Base-by-base conservation (phyloP, 208 protist genomes). In the Crithidia mellificae region DNA sequence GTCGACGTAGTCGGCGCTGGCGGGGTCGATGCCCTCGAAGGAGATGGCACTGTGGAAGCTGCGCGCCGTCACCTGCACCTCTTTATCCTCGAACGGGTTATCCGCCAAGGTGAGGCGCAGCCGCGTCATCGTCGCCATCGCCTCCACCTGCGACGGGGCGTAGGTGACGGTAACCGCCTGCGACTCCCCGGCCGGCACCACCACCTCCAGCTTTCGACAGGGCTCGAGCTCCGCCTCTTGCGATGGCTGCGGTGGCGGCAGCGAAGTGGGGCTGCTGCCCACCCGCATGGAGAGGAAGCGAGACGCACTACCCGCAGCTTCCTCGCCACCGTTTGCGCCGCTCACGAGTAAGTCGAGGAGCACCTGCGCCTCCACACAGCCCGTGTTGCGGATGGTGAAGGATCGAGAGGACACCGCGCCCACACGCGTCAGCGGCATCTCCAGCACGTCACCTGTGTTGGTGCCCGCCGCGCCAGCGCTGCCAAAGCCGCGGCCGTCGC, bases 31-130 rank as follows among this genome's bases (percentile, higher is more conserved):
- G 55, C 90, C 82, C 25, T 97, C 91, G 71, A 98, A 95, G 44
- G 91, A 89, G 32, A 99, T 77, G 29, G 82, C 52, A 61, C 95
- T 75, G 29, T 79, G 54, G 71, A 94, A 98, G 56, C 89, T 90
- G 30, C 94, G 85, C n/a, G 81, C 93, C 22, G 78, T 24, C 11
- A 99, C 57, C 22, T 55, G 38, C 15, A 99, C 62, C 64, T 86
- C 74, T 36, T 84, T 92, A 59, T 97, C 80, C 65, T 98, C 98
- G 58, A 97, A 99, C 15, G 87, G 82, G 84, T 99, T 99, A 56
- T 98, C 77, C 7, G 58, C 64, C 6, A 99, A 80, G 6, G 71
- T 43, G 20, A 98, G 72, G 62, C 79, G 54, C 52, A 99, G 66
- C 41, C 66, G 74, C 76, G 83, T 81, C 56, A 43, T 63, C 20